phyloP scores from a whole-genome alignment of 2,329 filamentous ascomycete genomes.

The Apiospora kogelbergensis region DNA sequence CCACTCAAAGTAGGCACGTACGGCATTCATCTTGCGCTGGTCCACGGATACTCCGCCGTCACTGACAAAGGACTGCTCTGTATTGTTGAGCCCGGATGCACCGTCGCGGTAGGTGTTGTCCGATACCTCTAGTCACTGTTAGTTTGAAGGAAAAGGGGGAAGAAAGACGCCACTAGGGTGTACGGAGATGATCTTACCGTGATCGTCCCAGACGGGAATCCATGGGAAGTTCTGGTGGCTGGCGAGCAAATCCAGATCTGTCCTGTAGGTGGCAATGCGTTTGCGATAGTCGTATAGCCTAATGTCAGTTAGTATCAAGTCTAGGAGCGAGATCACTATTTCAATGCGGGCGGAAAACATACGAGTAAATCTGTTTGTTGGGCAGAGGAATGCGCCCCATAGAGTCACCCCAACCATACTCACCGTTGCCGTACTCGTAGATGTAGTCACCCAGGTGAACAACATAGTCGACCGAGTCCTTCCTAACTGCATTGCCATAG shows the following conservation, averaged over 20 bases:
- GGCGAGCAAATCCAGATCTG: conserved; percentile 58
- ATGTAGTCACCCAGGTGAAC: conserved; percentile 58
- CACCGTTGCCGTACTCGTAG: conserved; percentile 38
- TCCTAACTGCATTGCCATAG: conserved; percentile 58
- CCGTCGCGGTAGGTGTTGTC: conserved; percentile 67
- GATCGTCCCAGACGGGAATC: conserved; percentile 66
- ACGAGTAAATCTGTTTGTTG: conserved; percentile 47
- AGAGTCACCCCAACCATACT: conserved; percentile 50
- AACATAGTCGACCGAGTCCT: conserved; percentile 60
- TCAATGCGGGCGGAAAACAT: conserved; percentile 15
- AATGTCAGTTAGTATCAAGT: background rate
- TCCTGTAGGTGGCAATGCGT: conserved; percentile 57
- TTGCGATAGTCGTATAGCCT: conserved; percentile 60
- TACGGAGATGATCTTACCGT: conserved; percentile 33
- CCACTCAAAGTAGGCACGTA: conserved; percentile 70
- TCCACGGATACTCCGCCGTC: conserved; percentile 65
- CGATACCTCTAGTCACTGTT: conserved; percentile 46
- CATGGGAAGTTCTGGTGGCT: conserved; percentile 58
- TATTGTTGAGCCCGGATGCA: conserved; percentile 61
- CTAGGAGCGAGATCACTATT: background rate
- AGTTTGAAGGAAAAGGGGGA: background rate
- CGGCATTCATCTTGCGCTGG: conserved; percentile 71
- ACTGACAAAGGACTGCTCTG: conserved; percentile 61
- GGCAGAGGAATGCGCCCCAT: conserved; percentile 54
- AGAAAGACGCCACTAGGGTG: background rate